Conservation (phyloP, 1,284 basidiomycete genomes). For the Boletellus deceptivus region DNA sequence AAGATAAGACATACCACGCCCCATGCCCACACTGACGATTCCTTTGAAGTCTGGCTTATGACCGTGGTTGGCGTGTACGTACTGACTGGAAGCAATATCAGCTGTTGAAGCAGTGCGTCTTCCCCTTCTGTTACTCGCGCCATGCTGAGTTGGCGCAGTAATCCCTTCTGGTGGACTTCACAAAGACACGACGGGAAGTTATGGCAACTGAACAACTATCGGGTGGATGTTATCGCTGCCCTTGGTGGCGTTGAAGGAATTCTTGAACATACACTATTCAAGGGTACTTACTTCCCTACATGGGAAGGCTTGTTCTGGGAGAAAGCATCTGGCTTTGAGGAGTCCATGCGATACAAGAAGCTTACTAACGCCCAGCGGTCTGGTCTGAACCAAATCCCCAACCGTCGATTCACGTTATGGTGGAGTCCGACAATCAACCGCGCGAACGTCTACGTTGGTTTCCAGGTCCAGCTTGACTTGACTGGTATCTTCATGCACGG, state of each 20-base stretch:
- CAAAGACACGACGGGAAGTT: slow-evolving; percentile 98
- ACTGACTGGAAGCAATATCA: slow-evolving; percentile 99
- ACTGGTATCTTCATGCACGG: slow-evolving; percentile 97
- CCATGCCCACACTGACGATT: slow-evolving; percentile 44
- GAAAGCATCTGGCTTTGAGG: slow-evolving; percentile 92
- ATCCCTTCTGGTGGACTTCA: slow-evolving; percentile 99
- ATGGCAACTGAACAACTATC: slow-evolving; percentile 98
- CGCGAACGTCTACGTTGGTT: slow-evolving; percentile 98
- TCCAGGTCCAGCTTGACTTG: slow-evolving; percentile 98
- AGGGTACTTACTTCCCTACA: slow-evolving; percentile 93
- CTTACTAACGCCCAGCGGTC: slow-evolving; percentile 94
- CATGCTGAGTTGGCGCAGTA: slow-evolving; percentile 44
- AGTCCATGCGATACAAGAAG: slow-evolving; percentile 98
- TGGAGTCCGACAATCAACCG: slow-evolving; percentile 99
- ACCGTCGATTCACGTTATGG: slow-evolving; percentile 99
- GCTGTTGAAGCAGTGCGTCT: slow-evolving; percentile 77
- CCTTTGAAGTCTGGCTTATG: slow-evolving; percentile 81
- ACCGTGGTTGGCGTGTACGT: slow-evolving; percentile 95
- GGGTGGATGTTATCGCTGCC: slow-evolving; percentile 98
- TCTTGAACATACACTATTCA: slow-evolving; percentile 96
- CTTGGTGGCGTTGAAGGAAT: slow-evolving; percentile 98
- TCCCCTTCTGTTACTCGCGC: neutral
- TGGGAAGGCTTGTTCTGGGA: slow-evolving; percentile 97
- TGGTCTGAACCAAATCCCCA: slow-evolving; percentile 97
- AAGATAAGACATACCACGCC: slow-evolving; percentile 40